Conservation (phyloP, 2,329 filamentous ascomycete species). For the Chrysosporium keratinophilum region DNA sequence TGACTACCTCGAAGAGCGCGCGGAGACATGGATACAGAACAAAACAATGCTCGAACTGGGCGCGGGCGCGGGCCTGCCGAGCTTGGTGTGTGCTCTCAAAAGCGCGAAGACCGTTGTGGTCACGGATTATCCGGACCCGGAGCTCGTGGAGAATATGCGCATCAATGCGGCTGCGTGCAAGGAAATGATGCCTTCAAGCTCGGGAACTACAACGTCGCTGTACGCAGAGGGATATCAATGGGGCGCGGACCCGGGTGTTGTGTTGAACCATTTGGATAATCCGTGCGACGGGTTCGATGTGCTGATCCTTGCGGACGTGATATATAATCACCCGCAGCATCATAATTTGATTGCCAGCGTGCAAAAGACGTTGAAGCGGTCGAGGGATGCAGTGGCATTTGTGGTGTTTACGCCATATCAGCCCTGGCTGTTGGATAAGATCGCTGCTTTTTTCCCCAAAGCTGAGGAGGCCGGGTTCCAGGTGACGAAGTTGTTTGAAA, state of each 20-base stretch:
- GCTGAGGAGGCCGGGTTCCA: conserved; percentile 59
- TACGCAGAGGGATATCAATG: conserved; percentile 68
- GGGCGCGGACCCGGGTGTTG: conserved; percentile 54
- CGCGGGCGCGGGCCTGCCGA: conserved; percentile 75
- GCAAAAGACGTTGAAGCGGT: conserved; percentile 51
- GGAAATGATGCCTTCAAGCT: conserved; percentile 28
- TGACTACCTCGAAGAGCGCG: conserved; percentile 62
- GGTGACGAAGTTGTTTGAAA: conserved; percentile 72
- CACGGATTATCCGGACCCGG: conserved; percentile 79
- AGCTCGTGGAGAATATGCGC: conserved; percentile 69
- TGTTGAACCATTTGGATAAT: conserved; percentile 50
- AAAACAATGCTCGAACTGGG: conserved; percentile 79
- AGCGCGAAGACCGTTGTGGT: conserved; percentile 62
- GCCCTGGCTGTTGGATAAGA: conserved; percentile 78
- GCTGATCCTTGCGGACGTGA: conserved; percentile 73
- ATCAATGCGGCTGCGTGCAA: conserved; percentile 58
- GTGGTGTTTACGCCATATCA: conserved; percentile 94
- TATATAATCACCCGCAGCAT: conserved; percentile 88
- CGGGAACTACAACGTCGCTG: conserved; percentile 32
- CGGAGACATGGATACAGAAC: conserved; percentile 48
- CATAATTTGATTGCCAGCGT: conserved; percentile 64
- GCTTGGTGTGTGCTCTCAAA: conserved; percentile 62
- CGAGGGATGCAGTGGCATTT: conserved; percentile 52
- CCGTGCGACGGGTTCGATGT: conserved; percentile 54
- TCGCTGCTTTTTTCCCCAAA: conserved; percentile 75